Evolutionary conservation across 73 alveolate species (phyloP), one percentile per base, ranked within the genome.

Genomic region (Paramecium pentaurelia): DNA sequence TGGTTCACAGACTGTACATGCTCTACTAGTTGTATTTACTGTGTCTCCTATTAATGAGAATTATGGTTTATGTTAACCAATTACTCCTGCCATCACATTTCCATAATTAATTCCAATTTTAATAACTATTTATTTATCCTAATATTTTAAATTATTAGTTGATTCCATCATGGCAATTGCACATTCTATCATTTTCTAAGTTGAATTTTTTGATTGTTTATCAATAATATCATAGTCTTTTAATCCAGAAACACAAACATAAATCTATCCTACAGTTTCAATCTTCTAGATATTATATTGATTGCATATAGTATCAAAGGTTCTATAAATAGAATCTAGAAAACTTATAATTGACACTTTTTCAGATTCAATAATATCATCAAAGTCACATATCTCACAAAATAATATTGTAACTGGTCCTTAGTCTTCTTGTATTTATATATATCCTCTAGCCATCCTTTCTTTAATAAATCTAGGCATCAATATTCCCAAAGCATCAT

Each of bases 201-300:
- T 80, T 11, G 77, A 47, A 7, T 34, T 45, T 80, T 80, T 80
- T n/a, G 40, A 47, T 32, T 30, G 49, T 14, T 36, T 80, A 80
- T 80, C 91, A n/a, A 80, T 42, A 30, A 80, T 47, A 93, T 97
- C 98, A 22, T 92, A 71, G n/a, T 94, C 95, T 59, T 95, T 95
- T 8, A 97, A 92, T 27, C 99, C 99, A 40, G 98, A 97, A 8
- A 97, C 96, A 10, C 98, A 97, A 96, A 97, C 92, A 86, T 97
- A 97, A 2, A 98, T 95, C 54, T 95, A 94, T 3, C 98, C 98
- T 5, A 97, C 98, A 1, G 99, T 97, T 86, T 97, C 99, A 37
- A 97, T 97, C n/a, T 93, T 93, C 30, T 60, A 37, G 12, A 93
- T 93, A 27, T 92, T 90, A 37, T 86, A 92, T 11, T 58, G 2